phyloP scores from a whole-genome alignment of 2,329 filamentous ascomycete genomes.

The Lachnellula subtilissima region DNA sequence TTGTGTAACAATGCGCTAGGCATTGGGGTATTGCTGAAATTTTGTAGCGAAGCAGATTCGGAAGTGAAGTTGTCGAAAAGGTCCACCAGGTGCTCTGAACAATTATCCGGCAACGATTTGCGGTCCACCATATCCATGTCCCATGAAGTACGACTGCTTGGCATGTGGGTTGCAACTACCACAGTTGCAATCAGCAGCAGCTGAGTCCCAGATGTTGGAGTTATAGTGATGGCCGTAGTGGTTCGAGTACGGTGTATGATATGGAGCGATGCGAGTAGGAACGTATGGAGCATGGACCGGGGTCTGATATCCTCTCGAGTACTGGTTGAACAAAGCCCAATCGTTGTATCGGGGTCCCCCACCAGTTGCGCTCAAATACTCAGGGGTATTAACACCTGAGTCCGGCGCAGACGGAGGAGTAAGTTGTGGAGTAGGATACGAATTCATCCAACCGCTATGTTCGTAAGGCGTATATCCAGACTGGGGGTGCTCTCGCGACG shows the following conservation, averaged over 20 bases:
- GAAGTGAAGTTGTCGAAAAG: conserved; percentile 4
- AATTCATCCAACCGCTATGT: conserved; percentile 30
- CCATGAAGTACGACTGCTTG: conserved; percentile 44
- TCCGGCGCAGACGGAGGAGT: conserved; percentile 51
- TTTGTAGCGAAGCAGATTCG: conserved; percentile 2
- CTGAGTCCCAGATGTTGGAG: conserved; percentile 42
- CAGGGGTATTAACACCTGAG: conserved; percentile 49
- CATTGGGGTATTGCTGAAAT: conserved; percentile 20
- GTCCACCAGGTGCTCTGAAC: background rate
- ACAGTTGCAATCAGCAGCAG: conserved; percentile 43
- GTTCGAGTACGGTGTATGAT: conserved; percentile 43
- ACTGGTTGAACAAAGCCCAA: conserved; percentile 46
- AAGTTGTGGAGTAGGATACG: conserved; percentile 33
- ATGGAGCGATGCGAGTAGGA: conserved; percentile 41
- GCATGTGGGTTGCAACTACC: conserved; percentile 41
- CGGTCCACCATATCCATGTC: conserved; percentile 39
- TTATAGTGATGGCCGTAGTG: conserved; percentile 34
- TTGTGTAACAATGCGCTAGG: conserved; percentile 25
- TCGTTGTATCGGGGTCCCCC: conserved; percentile 48
- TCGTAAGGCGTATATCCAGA: conserved; percentile 29
- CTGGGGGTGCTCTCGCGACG: conserved; percentile 27
- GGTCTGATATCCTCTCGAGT: conserved; percentile 36
- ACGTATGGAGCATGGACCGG: conserved; percentile 32
- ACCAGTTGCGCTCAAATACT: conserved; percentile 43
- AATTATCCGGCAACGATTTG: conserved; percentile 41